A percentile compares a stretch with the other conserved stretches of the same genome.
Conservation (phyloP, 2,329 filamentous ascomycete species). For the Huntiella abstrusa region DNA sequence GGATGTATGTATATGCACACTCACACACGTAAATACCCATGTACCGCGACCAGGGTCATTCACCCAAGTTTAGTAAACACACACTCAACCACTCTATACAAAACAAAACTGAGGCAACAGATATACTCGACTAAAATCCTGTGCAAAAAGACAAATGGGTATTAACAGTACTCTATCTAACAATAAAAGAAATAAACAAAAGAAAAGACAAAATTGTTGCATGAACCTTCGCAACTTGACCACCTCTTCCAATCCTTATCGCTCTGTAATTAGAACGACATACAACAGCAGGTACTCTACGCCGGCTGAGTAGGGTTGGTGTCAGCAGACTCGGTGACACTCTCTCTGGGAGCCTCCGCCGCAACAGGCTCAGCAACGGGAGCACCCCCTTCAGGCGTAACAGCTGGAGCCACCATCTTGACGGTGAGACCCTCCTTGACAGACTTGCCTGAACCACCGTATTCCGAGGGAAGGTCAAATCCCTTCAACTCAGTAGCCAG, state of each 20-base stretch:
- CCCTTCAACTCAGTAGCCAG: slow-evolving; percentile 41
- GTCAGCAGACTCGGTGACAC: slow-evolving; percentile 8
- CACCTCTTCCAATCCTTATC: no score
- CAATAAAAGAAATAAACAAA: not conserved
- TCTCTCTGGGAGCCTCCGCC: slow-evolving; percentile 9
- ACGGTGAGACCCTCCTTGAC: slow-evolving; percentile 22
- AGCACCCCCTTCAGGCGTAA: slow-evolving; percentile 1
- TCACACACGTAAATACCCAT: no score
- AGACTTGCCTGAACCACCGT: slow-evolving; percentile 51
- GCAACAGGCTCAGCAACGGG: slow-evolving; percentile 3
- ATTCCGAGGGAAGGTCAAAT: slow-evolving; percentile 52
- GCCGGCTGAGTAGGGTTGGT: not conserved
- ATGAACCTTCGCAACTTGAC: no score
- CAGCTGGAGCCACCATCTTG: slow-evolving; percentile 13
- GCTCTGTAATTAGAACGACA: not conserved
- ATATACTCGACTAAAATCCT: not conserved
- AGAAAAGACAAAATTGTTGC: not conserved
- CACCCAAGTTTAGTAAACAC: no score
- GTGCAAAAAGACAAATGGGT: not conserved
- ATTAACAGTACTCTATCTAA: not conserved
- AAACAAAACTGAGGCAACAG: not conserved
- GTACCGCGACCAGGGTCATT: no score
- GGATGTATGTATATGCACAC: no score
- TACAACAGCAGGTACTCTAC: not conserved
- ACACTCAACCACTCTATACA: no score